These are phyloP conservation scores for Paramecium bursaria DNA, from an alignment of 73 alveolate species.

Conservation along the genomic window DNA sequence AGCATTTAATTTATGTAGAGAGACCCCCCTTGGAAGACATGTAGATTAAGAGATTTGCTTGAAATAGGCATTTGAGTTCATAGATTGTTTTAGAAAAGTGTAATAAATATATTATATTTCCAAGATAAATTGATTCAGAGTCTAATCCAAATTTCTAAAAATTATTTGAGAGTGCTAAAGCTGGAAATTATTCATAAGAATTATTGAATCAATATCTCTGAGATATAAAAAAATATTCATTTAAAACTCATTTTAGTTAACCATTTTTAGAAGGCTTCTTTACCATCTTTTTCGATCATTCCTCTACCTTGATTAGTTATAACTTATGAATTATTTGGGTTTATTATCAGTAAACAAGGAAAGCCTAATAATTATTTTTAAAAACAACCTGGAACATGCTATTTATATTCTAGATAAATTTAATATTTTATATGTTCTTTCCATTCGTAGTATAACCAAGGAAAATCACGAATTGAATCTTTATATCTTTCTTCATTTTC, in stretches of 20 bases:
- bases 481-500: constrained; percentile 62
- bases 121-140: constrained; percentile 15
- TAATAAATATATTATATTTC: constrained; percentile 46
- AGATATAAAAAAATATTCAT: constrained; percentile 21
- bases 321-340: background rate
- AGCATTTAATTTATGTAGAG: constrained; percentile 67
- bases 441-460: constrained; percentile 68
- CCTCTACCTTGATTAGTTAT: constrained; percentile 29
- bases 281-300: background rate
- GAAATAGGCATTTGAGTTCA: constrained; percentile 58
- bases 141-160: constrained; percentile 21
- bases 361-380: background rate
- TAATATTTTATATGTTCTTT: constrained; percentile 56
- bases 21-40: constrained; percentile 65
- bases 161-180: constrained; percentile 42
- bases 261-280: constrained; percentile 31
- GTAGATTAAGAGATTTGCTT: constrained; percentile 65
- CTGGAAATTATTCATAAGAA: constrained; percentile 47
- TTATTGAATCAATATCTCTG: constrained; percentile 24
- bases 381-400: constrained; percentile 63
- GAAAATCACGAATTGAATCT: constrained; percentile 59
- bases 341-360: background rate
- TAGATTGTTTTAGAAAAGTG: constrained; percentile 68
- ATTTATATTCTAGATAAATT: constrained; percentile 65
- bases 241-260: constrained; percentile 27